Evolutionary conservation across 2,329 filamentous ascomycete species (phyloP), one percentile per base, ranked within the genome.

Genomic region (Cercospora zeina): DNA sequence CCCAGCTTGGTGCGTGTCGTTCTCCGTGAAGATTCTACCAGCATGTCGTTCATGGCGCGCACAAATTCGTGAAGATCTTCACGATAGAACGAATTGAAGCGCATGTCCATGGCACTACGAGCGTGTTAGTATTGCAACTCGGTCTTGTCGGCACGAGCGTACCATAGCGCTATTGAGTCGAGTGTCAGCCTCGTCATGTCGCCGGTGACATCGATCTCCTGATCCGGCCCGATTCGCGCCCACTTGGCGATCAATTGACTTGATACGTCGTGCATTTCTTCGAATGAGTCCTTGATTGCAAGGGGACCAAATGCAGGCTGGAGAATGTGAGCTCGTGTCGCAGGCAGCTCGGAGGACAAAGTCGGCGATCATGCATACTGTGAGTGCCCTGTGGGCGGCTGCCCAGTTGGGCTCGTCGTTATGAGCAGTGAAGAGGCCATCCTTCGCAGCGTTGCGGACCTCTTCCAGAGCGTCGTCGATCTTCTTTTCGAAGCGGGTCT

Each of bases 151-250:
- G 9, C 16, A 14, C 14, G 14, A 27, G 9, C 54, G 13, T 24
- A 47, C 39, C 39, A 69, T n/a, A 92, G 80, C 1, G 87, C 87
- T 10, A 92, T 82, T 0, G 88, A 89, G 71, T 92, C 89, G 2
- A 92, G 81, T 0, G 89, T 86, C 34, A 91, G 77, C n/a, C 88
- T 83, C 2, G 88, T 90, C 65, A 89, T 89, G 72, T 90, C 87
- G 19, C 88, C 85, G 0, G 84, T 82, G 0, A 84, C 83, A 47
- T 80, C 77, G 61, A 92, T 88, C 8, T 82, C 78, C 37, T 80
- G 72, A 1, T 79, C 74, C 1, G 84, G 77, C 0, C 89, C 89
- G 66, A 76, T 71, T 11, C 79, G 73, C 24, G 70, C 73, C 73
- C 72, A 75, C 42, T 70, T 72, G 21, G 75, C 31, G 2, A 74